Evolutionary conservation across 169 alveolate genomes (phyloP).

Genomic region (Perkinsus chesapeaki): DNA sequence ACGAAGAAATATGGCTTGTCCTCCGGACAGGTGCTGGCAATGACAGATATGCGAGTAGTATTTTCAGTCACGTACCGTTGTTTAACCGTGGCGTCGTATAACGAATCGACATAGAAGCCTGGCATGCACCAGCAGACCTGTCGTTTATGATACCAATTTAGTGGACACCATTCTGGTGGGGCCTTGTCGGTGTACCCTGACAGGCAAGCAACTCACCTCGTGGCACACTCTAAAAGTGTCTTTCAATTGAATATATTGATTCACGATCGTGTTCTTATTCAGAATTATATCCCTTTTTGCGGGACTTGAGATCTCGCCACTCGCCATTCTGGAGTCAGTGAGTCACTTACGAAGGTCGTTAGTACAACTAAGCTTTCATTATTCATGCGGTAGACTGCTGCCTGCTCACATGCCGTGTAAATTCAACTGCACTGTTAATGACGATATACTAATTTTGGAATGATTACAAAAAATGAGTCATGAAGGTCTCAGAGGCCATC

Average conservation of each 20-base stretch:
- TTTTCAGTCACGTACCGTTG: no score
- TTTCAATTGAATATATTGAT: background rate
- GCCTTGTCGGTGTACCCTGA: background rate
- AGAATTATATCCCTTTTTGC: background rate
- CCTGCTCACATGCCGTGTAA: no score
- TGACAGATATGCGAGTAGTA: no score
- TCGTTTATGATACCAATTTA: background rate
- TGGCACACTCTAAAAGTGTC: background rate
- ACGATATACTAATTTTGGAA: no score
- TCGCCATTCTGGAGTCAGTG: no score
- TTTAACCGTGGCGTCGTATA: background rate
- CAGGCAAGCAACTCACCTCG: background rate
- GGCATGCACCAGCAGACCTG: background rate
- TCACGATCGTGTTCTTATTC: background rate
- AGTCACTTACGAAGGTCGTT: no score
- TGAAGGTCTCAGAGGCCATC: no score
- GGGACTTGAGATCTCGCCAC: no score
- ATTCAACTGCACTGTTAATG: no score
- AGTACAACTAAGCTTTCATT: no score
- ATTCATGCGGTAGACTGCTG: no score
- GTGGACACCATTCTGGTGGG: background rate
- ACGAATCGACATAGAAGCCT: background rate
- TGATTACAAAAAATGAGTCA: no score
- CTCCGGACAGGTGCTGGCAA: background rate
- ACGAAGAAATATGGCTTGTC: background rate